Conservation (phyloP, 768 basidiomycete genomes). For the Mycena capillaripes region DNA sequence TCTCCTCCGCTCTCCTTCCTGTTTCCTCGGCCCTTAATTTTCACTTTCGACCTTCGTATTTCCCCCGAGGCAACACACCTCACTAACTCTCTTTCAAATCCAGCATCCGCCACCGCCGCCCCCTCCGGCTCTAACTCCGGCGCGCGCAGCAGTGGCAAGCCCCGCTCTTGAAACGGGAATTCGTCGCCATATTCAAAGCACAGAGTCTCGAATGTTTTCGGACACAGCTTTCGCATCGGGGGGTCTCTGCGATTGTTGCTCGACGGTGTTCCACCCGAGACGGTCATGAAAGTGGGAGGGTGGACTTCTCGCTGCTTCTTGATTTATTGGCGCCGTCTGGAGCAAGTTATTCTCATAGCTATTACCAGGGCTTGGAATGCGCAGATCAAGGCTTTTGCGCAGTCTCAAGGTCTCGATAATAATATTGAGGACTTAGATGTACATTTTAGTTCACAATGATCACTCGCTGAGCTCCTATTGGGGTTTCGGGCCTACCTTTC, state of each 20-base stretch:
- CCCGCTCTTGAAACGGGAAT: not conserved
- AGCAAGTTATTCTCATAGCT: constrained; percentile 8
- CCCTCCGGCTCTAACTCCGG: no score
- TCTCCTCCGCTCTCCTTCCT: no score
- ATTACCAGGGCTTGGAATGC: constrained; percentile 20
- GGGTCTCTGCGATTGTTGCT: constrained; percentile 11
- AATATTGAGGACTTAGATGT: not conserved
- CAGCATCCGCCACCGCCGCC: no score
- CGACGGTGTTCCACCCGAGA: constrained; percentile 13
- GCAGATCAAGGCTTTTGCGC: not conserved
- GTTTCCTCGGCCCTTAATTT: no score
- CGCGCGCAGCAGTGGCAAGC: no score
- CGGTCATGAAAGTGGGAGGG: constrained; percentile 18
- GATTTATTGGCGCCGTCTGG: constrained; percentile 12
- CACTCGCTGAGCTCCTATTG: constrained; percentile 4
- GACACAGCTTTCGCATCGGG: constrained; percentile 26
- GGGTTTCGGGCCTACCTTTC: not conserved
- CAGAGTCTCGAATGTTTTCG: constrained; percentile 17
- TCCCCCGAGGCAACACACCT: no score
- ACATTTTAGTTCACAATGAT: constrained; percentile 7
- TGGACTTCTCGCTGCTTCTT: constrained; percentile 27
- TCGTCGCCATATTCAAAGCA: not conserved
- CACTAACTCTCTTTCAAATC: no score
- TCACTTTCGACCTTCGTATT: no score
- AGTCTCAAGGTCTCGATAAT: not conserved